Percentiles rank a stretch among this genome's conserved stretches.
These are phyloP conservation scores for Sclerotinia nivalis DNA, from an alignment of 2,329 filamentous ascomycete species.

Conservation along the genomic window DNA sequence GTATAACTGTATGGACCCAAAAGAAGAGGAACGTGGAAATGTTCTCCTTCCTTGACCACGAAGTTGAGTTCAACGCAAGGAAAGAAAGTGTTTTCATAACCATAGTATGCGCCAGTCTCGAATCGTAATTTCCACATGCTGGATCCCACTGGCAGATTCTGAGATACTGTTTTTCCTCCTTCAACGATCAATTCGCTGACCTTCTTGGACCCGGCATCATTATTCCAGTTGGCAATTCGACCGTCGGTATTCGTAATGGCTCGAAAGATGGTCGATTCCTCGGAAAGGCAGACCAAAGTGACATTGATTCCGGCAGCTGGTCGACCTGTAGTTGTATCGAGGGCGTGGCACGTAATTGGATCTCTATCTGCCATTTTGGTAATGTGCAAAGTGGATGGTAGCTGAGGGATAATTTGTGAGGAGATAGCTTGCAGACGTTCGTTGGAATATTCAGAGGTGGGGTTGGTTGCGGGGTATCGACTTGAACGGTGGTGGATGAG, in stretches of 20 bases:
- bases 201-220: constrained; percentile 5
- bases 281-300: constrained; percentile 39
- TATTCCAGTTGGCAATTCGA: constrained; percentile 65
- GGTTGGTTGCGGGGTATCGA: constrained; percentile 17
- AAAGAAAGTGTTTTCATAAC: constrained; percentile 58
- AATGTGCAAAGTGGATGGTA: not conserved
- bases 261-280: constrained; percentile 53
- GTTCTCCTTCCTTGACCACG: constrained; percentile 55
- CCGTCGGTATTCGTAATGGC: constrained; percentile 76
- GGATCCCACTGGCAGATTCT: constrained; percentile 35
- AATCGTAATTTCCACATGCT: constrained; percentile 68
- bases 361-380: constrained; percentile 42
- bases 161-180: constrained; percentile 8
- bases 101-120: constrained; percentile 72
- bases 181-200: constrained; percentile 27
- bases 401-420: constrained; percentile 4
- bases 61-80: constrained; percentile 58
- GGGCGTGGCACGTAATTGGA: constrained; percentile 82
- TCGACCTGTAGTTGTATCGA: constrained; percentile 74
- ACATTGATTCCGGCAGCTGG: constrained; percentile 69
- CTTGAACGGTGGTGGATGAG: constrained; percentile 3
- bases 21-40: constrained; percentile 78
- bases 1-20: constrained; percentile 79
- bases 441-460: constrained; percentile 9
- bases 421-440: constrained; percentile 14